phyloP scores from a whole-genome alignment of 2,329 filamentous ascomycete genomes.

The Paraphoma chrysanthemicola region DNA sequence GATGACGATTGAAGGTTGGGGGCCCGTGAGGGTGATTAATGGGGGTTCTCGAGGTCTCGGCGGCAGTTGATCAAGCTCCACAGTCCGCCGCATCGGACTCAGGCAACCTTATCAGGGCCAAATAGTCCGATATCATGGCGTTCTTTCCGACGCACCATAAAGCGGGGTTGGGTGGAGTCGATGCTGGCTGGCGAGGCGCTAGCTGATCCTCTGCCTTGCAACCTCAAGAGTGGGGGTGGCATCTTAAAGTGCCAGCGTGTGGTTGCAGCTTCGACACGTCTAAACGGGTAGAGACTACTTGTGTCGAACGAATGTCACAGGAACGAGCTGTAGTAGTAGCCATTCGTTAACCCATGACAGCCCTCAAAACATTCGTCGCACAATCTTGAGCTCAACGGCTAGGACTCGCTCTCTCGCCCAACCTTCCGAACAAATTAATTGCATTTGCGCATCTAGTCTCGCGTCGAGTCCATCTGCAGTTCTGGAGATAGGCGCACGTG shows the following conservation, averaged over 20 bases:
- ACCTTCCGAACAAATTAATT: not conserved
- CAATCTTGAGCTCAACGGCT: too few species aligned
- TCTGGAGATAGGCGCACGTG: not conserved
- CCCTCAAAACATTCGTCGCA: too few species aligned
- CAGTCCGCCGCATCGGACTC: conserved; percentile 11
- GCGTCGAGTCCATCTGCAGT: not conserved
- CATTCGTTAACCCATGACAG: too few species aligned
- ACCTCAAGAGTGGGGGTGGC: conserved; percentile 25
- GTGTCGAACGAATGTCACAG: too few species aligned
- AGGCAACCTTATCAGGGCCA: conserved; percentile 19
- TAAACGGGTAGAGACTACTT: too few species aligned
- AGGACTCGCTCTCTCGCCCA: too few species aligned
- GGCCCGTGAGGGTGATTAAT: conserved; percentile 30
- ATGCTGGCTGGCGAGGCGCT: conserved; percentile 7
- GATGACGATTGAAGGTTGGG: conserved; percentile 38
- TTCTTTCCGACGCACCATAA: conserved; percentile 14
- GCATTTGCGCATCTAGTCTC: not conserved
- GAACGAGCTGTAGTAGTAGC: too few species aligned
- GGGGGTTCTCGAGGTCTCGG: conserved; percentile 21
- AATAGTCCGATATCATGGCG: conserved; percentile 19
- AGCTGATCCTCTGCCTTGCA: conserved; percentile 4
- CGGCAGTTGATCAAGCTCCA: not conserved
- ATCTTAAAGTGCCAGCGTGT: not conserved
- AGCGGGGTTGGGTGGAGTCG: conserved; percentile 20
- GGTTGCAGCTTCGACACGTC: not conserved